phyloP scores from a whole-genome alignment of 257 asterid species.

The Cruciata laevipes region DNA sequence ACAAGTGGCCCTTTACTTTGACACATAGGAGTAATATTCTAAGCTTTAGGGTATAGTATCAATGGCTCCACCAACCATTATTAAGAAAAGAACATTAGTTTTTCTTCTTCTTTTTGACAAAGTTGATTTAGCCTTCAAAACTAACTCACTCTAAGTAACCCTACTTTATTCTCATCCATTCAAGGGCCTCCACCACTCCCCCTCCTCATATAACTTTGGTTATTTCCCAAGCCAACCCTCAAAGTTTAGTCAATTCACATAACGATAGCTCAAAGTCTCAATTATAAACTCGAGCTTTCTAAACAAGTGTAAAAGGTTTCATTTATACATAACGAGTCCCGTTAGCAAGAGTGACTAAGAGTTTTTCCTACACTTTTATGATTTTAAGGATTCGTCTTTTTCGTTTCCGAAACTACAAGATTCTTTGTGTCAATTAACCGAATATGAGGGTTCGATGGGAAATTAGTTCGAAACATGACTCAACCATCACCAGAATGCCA shows the following conservation, averaged over 20 bases:
- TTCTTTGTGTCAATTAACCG: background rate
- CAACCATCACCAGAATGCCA: slow-evolving; percentile 5
- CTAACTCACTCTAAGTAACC: background rate
- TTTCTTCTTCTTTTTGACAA: background rate
- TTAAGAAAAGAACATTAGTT: background rate
- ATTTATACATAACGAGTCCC: no score
- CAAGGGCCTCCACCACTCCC: slow-evolving; percentile 3
- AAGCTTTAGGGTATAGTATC: background rate
- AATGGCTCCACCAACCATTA: slow-evolving; percentile 13
- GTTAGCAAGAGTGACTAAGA: background rate
- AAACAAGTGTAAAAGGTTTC: no score
- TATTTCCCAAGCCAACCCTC: background rate
- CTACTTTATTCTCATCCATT: background rate
- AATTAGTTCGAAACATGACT: background rate
- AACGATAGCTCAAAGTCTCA: background rate
- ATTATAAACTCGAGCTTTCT: background rate
- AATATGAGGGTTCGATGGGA: background rate
- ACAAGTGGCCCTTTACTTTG: background rate
- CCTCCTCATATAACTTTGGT: background rate
- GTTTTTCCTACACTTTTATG: background rate
- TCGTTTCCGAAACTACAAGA: background rate
- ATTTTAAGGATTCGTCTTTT: background rate
- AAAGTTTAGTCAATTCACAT: background rate
- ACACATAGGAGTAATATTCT: background rate
- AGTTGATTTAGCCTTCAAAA: background rate